These are phyloP conservation scores for Boletellus sp. DNA, from an alignment of 1,284 basidiomycete species.

Conservation along the genomic window DNA sequence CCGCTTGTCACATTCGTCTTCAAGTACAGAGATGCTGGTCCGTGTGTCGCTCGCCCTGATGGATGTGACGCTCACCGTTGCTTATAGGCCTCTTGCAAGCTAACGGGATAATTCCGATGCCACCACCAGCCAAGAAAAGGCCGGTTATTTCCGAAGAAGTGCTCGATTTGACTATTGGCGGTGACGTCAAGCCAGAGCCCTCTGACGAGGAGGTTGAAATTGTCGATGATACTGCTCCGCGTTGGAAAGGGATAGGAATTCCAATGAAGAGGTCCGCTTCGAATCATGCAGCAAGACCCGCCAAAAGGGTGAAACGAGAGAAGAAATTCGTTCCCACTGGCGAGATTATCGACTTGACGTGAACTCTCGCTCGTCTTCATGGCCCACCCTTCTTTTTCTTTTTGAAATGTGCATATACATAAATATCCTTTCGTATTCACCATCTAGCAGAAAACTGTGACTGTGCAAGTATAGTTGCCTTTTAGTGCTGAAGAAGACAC, in stretches of 20 bases:
- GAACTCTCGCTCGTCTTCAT: not conserved
- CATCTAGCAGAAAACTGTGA: not conserved
- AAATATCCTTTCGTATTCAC: not conserved
- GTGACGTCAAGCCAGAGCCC: conserved; percentile 10
- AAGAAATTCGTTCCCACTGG: conserved; percentile 4
- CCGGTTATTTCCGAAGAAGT: conserved; percentile 10
- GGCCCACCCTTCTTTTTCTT: not conserved
- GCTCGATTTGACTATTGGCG: conserved; percentile 21
- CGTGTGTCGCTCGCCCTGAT: conserved; percentile 3
- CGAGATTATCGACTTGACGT: conserved; percentile 33
- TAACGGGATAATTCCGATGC: conserved; percentile 27
- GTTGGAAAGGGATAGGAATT: not conserved
- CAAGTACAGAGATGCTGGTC: conserved; percentile 30
- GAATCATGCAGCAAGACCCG: conserved; percentile 3
- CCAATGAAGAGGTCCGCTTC: conserved; percentile 6
- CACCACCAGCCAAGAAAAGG: conserved; percentile 1
- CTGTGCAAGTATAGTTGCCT: no score
- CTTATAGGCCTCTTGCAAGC: conserved; percentile 28
- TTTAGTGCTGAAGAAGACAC: no score
- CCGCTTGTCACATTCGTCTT: conserved; percentile 28
- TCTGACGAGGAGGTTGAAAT: conserved; percentile 5
- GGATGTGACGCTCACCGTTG: not conserved
- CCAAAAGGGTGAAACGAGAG: conserved; percentile 30
- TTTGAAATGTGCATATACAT: not conserved
- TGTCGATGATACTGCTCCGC: not conserved